These are phyloP conservation scores for Cladorrhinum sp. DNA, from an alignment of 2,329 filamentous ascomycete species.

Conservation along the genomic window DNA sequence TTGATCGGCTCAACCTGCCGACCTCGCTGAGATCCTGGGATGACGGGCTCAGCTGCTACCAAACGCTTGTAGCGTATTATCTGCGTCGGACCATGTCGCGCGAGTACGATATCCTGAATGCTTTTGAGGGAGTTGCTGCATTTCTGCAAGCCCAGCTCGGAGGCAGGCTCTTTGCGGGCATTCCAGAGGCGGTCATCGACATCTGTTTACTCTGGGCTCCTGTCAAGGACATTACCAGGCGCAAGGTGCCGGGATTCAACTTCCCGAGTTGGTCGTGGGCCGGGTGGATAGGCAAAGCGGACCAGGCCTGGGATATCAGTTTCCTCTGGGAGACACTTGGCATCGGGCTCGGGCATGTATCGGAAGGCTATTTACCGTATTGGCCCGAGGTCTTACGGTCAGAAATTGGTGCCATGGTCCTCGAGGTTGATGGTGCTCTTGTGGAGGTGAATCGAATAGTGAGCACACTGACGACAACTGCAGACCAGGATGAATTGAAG, in stretches of 20 bases:
- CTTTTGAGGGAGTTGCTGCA: constrained; percentile 1
- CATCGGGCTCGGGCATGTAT: neutral
- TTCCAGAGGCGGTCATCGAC: neutral
- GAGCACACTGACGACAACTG: neutral
- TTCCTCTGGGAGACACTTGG: neutral
- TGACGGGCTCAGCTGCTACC: neutral
- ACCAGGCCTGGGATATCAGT: neutral
- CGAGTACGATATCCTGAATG: neutral
- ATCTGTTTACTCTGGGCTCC: neutral
- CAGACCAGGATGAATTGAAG: neutral
- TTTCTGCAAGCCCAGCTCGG: neutral
- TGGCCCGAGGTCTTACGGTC: neutral
- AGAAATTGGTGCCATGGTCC: neutral
- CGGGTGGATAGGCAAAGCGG: neutral
- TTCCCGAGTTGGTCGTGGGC: constrained; percentile 2
- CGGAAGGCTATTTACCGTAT: neutral
- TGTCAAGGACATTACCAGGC: neutral
- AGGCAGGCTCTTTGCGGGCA: neutral
- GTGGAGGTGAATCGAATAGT: neutral
- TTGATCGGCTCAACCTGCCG: neutral
- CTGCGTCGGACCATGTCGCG: neutral
- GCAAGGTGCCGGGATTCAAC: neutral
- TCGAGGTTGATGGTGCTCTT: neutral
- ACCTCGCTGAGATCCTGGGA: neutral
- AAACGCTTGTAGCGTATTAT: neutral